A percentile compares a stretch with the other conserved stretches of the same genome.
These are phyloP conservation scores for Fusarium duplospermum DNA, from an alignment of 2,329 filamentous ascomycete genomes.

Conservation along the genomic window DNA sequence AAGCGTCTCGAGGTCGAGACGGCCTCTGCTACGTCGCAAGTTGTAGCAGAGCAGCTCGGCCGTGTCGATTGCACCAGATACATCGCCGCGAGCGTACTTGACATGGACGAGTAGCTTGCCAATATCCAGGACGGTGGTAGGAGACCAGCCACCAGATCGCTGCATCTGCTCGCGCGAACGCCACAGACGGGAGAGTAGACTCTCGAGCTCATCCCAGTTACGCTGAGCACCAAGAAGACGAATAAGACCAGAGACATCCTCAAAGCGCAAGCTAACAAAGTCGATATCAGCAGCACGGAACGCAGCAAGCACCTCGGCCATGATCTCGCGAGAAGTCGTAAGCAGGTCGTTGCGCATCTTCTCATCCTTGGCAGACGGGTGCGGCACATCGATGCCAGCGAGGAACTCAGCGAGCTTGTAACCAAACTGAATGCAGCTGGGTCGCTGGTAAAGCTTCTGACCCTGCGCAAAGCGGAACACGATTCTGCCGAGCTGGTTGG, in stretches of 20 bases:
- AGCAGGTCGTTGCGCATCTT: constrained; percentile 33
- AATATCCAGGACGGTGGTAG: constrained; percentile 36
- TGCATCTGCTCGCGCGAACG: constrained; percentile 35
- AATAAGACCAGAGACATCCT: constrained; percentile 58
- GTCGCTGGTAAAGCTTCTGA: constrained; percentile 55
- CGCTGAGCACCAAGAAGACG: constrained; percentile 60
- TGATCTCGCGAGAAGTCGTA: constrained; percentile 38
- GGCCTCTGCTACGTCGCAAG: constrained; percentile 40
- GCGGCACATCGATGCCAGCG: constrained; percentile 53
- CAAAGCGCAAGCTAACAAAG: constrained; percentile 55
- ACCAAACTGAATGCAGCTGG: constrained; percentile 54
- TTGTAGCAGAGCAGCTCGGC: constrained; percentile 44
- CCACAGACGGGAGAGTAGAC: constrained; percentile 39
- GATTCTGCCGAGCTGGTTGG: constrained; percentile 56
- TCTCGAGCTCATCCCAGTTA: constrained; percentile 59
- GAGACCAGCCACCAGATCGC: constrained; percentile 35
- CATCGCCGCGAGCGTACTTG: constrained; percentile 27
- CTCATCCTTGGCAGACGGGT: constrained; percentile 46
- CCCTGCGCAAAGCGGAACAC: constrained; percentile 56
- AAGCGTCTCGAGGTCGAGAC: constrained; percentile 41
- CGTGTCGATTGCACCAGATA: constrained; percentile 35
- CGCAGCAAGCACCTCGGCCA: constrained; percentile 53
- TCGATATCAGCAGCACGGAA: constrained; percentile 57
- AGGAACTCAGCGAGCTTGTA: constrained; percentile 59
- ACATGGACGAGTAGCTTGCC: constrained; percentile 41